A percentile compares a stretch with the other conserved stretches of the same genome.
Evolutionary conservation across 2,329 filamentous ascomycete species (phyloP).

Genomic region (Rhinocladiella similis): DNA sequence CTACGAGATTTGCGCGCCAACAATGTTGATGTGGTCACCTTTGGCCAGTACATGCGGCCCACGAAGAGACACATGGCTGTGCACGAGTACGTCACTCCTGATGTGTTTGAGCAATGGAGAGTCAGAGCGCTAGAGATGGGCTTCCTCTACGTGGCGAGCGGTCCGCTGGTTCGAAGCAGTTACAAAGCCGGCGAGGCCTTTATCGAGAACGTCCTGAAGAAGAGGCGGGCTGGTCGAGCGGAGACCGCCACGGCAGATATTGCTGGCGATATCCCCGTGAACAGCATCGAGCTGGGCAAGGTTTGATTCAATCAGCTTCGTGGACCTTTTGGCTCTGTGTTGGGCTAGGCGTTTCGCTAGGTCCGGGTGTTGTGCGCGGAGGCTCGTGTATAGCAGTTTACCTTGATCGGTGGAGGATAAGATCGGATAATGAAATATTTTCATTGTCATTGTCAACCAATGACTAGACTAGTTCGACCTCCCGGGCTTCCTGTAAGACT

Average conservation of each 20-base stretch:
- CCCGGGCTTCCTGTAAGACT: neutral
- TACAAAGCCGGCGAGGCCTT: slow-evolving; percentile 99
- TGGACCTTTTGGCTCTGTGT: neutral
- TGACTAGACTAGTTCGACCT: neutral
- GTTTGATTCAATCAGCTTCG: neutral
- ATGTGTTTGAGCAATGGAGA: slow-evolving; percentile 88
- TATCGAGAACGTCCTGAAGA: slow-evolving; percentile 95
- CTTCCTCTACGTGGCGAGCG: slow-evolving; percentile 94
- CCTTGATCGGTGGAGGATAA: too few species aligned
- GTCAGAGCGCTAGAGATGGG: slow-evolving; percentile 89
- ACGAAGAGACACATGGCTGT: slow-evolving; percentile 98
- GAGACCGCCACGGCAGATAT: slow-evolving; percentile 32
- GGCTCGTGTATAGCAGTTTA: neutral
- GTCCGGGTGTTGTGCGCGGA: neutral
- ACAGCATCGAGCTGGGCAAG: slow-evolving; percentile 8
- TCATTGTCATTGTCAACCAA: slow-evolving; percentile 15
- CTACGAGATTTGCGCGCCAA: slow-evolving; percentile 75
- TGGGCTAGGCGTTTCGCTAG: neutral
- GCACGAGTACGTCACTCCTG: slow-evolving; percentile 89
- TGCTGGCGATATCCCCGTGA: slow-evolving; percentile 22
- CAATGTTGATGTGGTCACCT: slow-evolving; percentile 91
- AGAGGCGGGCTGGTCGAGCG: slow-evolving; percentile 53
- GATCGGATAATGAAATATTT: too few species aligned
- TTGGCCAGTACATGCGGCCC: slow-evolving; percentile 99
- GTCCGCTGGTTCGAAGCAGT: slow-evolving; percentile 86